Conservation (phyloP, 192 early-diverging fungal species). For the Gonapodya sp. region DNA sequence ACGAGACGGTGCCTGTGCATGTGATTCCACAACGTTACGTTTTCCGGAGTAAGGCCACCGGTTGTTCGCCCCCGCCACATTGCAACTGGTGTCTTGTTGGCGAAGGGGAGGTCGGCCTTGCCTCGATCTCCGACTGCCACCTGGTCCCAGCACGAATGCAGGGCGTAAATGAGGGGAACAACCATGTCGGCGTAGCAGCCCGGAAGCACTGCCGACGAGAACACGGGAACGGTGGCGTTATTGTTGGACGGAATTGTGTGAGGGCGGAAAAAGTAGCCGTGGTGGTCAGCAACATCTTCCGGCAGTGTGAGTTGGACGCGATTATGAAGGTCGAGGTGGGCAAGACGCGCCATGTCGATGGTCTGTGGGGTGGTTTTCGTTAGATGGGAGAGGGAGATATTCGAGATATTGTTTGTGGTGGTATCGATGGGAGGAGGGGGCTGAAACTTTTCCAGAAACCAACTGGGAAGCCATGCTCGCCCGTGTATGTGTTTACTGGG, state of each 20-base stretch:
- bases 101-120: not conserved
- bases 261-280: not conserved
- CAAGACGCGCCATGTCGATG: not conserved
- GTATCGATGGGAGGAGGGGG: not conserved
- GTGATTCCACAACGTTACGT: not conserved
- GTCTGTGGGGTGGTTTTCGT: not conserved
- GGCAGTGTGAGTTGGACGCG: not conserved
- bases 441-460: not conserved
- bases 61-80: not conserved
- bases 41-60: not conserved
- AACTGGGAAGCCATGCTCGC: not conserved
- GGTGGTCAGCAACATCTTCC: not conserved
- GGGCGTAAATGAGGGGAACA: not conserved
- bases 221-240: not conserved
- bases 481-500: not conserved
- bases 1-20: not conserved
- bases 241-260: not conserved
- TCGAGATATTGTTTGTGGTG: not conserved
- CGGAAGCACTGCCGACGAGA: not conserved
- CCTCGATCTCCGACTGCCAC: not conserved
- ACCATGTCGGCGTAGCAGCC: conserved; percentile 1
- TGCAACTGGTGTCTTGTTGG: not conserved
- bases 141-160: not conserved
- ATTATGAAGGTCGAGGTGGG: not conserved
- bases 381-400: not conserved